These are phyloP conservation scores for Colletotrichum truncatum DNA, from an alignment of 2,329 filamentous ascomycete genomes.

Conservation along the genomic window DNA sequence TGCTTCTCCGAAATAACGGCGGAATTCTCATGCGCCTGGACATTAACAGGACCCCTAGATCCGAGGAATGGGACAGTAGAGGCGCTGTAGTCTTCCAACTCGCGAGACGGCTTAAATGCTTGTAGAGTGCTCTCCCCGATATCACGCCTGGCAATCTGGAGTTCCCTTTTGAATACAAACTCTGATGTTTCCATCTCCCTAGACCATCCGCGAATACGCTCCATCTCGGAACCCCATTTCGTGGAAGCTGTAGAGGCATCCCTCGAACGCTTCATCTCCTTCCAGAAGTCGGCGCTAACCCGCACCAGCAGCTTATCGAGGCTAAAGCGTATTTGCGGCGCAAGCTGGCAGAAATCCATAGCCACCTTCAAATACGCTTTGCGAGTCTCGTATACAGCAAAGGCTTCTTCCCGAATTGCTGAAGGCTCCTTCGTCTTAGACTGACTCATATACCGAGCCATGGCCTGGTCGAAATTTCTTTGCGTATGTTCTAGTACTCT, in stretches of 20 bases:
- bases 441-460: slow-evolving; percentile 84
- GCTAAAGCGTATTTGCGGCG: slow-evolving; percentile 83
- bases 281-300: slow-evolving; percentile 87
- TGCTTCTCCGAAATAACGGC: slow-evolving; percentile 80
- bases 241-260: slow-evolving; percentile 72
- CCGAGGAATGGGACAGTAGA: slow-evolving; percentile 91
- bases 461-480: slow-evolving; percentile 82
- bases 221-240: slow-evolving; percentile 82
- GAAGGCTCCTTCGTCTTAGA: slow-evolving; percentile 95
- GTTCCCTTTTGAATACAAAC: slow-evolving; percentile 80
- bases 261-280: slow-evolving; percentile 79
- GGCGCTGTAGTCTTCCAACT: slow-evolving; percentile 90
- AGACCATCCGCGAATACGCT: slow-evolving; percentile 90
- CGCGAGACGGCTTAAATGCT: slow-evolving; percentile 81
- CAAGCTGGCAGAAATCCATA: slow-evolving; percentile 91
- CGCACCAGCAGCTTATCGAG: slow-evolving; percentile 88
- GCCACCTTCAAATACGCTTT: slow-evolving; percentile 91
- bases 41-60: slow-evolving; percentile 71
- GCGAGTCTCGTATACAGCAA: slow-evolving; percentile 91
- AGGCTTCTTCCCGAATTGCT: slow-evolving; percentile 91
- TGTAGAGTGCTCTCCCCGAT: slow-evolving; percentile 81
- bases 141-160: slow-evolving; percentile 80
- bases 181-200: slow-evolving; percentile 95
- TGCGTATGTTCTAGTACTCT: slow-evolving; percentile 81
- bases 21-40: slow-evolving; percentile 64